Evolutionary conservation across 2,329 filamentous ascomycete species (phyloP).

Genomic region (Orbilia ellipsospora): DNA sequence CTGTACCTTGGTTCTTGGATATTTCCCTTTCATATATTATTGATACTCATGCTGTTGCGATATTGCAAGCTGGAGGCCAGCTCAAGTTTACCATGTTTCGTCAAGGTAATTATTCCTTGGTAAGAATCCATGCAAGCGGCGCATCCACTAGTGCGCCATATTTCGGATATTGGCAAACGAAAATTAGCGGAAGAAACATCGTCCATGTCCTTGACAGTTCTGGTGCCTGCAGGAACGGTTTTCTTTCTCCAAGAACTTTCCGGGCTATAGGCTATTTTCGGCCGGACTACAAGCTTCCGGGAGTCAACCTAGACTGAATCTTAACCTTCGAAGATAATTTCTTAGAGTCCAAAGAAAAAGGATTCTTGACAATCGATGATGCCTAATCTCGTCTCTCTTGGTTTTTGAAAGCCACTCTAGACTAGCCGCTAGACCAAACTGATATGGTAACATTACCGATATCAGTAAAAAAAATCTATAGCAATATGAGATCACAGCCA

Average conservation of each 20-base stretch:
- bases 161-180: conserved; percentile 49
- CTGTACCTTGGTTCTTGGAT: conserved; percentile 4
- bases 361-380: too few relatives aligned
- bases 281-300: conserved; percentile 54
- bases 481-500: too few relatives aligned
- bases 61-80: not conserved
- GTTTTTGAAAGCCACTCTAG: too few relatives aligned
- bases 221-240: conserved; percentile 32
- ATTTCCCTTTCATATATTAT: not conserved
- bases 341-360: too few relatives aligned
- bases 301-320: conserved; percentile 4
- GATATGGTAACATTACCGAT: too few relatives aligned
- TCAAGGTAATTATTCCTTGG: not conserved
- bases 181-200: not conserved
- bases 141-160: conserved; percentile 35
- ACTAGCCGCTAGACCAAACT: too few relatives aligned
- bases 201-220: not conserved
- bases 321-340: conserved; percentile 1
- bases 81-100: not conserved
- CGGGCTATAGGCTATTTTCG: conserved; percentile 48
- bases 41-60: not conserved
- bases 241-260: conserved; percentile 31
- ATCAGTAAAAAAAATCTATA: too few relatives aligned
- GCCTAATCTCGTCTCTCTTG: too few relatives aligned
- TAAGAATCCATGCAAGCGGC: too few relatives aligned